A percentile compares a stretch with the other conserved stretches of the same genome.
phyloP scores from a whole-genome alignment of 2,329 filamentous ascomycete species.

The Incumbomyces delicatus region DNA sequence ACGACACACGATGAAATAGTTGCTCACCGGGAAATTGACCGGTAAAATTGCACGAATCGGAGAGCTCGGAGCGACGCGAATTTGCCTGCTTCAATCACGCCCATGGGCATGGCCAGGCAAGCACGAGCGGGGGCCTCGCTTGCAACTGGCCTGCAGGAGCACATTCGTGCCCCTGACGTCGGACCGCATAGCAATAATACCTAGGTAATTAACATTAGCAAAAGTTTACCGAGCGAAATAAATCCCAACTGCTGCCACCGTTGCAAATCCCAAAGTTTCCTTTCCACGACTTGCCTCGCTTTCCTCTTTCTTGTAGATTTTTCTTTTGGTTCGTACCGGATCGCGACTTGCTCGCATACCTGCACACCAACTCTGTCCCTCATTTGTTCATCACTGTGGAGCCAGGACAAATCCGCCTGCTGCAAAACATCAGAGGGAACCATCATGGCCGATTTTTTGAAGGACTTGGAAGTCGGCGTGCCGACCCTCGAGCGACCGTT shows the following conservation, averaged over 20 bases:
- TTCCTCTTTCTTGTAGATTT: neutral
- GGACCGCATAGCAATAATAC: neutral
- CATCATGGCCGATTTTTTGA: slow-evolving; percentile 3
- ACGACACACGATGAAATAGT: slow-evolving; percentile 18
- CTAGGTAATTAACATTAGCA: too few relatives aligned
- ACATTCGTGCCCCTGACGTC: slow-evolving; percentile 6
- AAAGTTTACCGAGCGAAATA: neutral
- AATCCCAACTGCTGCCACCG: neutral
- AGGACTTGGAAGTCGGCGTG: slow-evolving; percentile 33
- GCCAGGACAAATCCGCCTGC: neutral
- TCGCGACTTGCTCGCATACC: neutral
- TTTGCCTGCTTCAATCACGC: too few relatives aligned
- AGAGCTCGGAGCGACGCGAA: slow-evolving; percentile 2
- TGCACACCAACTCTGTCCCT: neutral
- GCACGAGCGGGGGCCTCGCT: too few relatives aligned
- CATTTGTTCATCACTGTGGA: neutral
- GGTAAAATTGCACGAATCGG: slow-evolving; percentile 7
- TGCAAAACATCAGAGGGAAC: neutral
- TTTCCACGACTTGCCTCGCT: too few relatives aligned
- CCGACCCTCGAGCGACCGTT: slow-evolving; percentile 88
- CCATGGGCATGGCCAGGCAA: too few relatives aligned
- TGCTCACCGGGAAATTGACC: slow-evolving; percentile 18
- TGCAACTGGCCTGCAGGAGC: neutral
- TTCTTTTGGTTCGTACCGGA: neutral
- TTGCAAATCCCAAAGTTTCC: neutral